Conservation (phyloP, 495 filamentous ascomycete genomes). For the Aspergillus homomorphus region DNA sequence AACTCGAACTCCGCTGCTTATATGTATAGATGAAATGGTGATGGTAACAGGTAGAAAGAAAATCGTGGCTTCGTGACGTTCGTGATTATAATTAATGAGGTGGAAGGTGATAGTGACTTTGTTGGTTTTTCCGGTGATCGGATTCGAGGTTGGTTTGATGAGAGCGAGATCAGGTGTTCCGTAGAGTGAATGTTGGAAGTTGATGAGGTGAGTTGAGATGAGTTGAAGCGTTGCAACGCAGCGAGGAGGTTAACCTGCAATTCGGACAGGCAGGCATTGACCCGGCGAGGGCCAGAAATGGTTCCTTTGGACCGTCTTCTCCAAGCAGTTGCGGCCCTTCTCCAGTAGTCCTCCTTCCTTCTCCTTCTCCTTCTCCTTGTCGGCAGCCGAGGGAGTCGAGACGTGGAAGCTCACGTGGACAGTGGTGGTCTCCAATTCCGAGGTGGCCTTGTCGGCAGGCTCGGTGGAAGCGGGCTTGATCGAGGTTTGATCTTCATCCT, state of each 20-base stretch:
- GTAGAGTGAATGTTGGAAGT: conserved; percentile 8
- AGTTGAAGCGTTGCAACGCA: neutral
- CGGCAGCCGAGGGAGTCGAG: conserved; percentile 1
- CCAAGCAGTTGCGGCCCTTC: conserved; percentile 23
- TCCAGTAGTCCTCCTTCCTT: conserved; percentile 20
- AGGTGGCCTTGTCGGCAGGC: neutral
- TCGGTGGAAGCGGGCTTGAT: neutral
- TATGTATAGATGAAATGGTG: neutral
- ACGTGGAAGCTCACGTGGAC: conserved; percentile 19
- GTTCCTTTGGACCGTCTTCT: conserved; percentile 20
- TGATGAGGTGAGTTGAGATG: neutral
- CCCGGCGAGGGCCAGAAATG: conserved; percentile 22
- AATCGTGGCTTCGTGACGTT: neutral
- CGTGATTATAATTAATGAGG: neutral
- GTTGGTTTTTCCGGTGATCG: neutral
- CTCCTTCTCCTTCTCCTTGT: conserved; percentile 10
- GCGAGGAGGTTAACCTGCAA: conserved; percentile 14
- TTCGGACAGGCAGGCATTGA: conserved; percentile 25
- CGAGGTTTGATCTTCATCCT: conserved; percentile 6
- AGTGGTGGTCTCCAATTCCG: neutral
- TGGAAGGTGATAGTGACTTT: neutral
- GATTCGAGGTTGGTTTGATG: neutral
- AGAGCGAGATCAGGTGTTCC: conserved; percentile 2
- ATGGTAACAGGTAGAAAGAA: neutral
- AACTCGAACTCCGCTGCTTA: neutral